phyloP scores from a whole-genome alignment of 768 basidiomycete species.

The Amanita pseudoporphyria region DNA sequence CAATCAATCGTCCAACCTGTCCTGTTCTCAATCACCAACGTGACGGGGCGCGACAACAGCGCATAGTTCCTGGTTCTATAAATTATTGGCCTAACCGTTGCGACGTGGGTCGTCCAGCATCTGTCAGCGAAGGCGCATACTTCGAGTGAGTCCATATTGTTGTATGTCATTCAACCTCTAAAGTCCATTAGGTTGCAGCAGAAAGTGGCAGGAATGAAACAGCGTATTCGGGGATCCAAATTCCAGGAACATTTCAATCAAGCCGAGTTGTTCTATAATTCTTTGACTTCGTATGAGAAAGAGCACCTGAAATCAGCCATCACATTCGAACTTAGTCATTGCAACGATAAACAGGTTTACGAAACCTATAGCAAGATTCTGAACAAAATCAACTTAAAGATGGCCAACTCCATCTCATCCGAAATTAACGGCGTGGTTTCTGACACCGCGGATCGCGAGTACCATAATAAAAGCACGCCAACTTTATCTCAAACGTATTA shows the following conservation, averaged over 20 bases:
- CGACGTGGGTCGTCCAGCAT: constrained; percentile 35
- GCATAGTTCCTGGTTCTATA: constrained; percentile 44
- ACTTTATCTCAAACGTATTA: constrained; percentile 54
- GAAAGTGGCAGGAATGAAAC: constrained; percentile 43
- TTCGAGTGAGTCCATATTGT: constrained; percentile 30
- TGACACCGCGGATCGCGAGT: constrained; percentile 34
- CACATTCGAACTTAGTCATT: constrained; percentile 79
- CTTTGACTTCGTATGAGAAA: constrained; percentile 58
- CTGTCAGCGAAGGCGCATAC: constrained; percentile 46
- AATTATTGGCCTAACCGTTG: constrained; percentile 86
- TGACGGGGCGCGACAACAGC: constrained; percentile 48
- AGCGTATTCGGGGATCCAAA: constrained; percentile 56
- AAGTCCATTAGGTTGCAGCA: constrained; percentile 32
- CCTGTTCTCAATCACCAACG: constrained; percentile 65
- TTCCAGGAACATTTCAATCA: constrained; percentile 76
- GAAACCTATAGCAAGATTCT: constrained; percentile 56
- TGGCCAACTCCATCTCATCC: constrained; percentile 59
- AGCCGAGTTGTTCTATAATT: constrained; percentile 78
- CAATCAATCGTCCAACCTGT: constrained; percentile 76
- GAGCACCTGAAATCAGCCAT: constrained; percentile 61
- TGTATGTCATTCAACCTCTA: constrained; percentile 7
- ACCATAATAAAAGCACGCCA: constrained; percentile 47
- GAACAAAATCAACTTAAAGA: constrained; percentile 63
- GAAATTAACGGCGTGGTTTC: constrained; percentile 57
- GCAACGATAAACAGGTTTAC: constrained; percentile 67